Percentiles rank a stretch among this genome's conserved stretches.
These are phyloP conservation scores for Aspergillus unguis DNA, from an alignment of 2,329 filamentous ascomycete species.

Conservation along the genomic window DNA sequence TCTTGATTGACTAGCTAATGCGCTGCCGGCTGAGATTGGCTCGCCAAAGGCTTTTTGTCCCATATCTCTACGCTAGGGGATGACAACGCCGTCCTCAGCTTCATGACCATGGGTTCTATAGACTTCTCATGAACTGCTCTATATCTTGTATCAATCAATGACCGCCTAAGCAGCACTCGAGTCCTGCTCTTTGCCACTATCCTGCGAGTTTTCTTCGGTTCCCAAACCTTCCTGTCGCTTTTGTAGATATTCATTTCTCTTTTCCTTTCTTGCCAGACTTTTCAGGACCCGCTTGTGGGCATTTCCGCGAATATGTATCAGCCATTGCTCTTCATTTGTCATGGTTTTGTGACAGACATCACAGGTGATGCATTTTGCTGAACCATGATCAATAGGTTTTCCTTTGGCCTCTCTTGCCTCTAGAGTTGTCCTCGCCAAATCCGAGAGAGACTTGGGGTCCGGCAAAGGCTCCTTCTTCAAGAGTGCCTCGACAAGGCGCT, in stretches of 20 bases:
- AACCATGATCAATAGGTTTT: conserved; percentile 37
- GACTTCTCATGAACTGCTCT: not conserved
- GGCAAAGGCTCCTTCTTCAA: conserved; percentile 57
- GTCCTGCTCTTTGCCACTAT: conserved; percentile 7
- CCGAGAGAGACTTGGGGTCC: conserved; percentile 55
- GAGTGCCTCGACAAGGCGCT: conserved; percentile 61
- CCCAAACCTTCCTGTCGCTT: conserved; percentile 16
- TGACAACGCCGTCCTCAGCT: not conserved
- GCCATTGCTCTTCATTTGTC: conserved; percentile 57
- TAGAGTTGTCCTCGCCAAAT: conserved; percentile 56
- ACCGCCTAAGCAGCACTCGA: not conserved
- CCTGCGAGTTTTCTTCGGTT: conserved; percentile 1
- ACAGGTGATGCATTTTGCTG: conserved; percentile 57
- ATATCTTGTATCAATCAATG: conserved; percentile 1
- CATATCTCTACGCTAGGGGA: not conserved
- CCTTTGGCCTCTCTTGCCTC: conserved; percentile 54
- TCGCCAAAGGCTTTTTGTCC: too few relatives aligned
- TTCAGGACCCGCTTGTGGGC: conserved; percentile 59
- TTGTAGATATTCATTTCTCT: conserved; percentile 33
- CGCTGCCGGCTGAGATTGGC: too few relatives aligned
- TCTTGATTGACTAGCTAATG: too few relatives aligned
- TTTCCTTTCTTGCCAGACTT: conserved; percentile 27
- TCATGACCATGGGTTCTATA: too few relatives aligned
- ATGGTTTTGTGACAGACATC: conserved; percentile 63
- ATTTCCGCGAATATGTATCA: conserved; percentile 53